Conservation (phyloP, 176 grass and related monocot species). For the Musa itinerans region DNA sequence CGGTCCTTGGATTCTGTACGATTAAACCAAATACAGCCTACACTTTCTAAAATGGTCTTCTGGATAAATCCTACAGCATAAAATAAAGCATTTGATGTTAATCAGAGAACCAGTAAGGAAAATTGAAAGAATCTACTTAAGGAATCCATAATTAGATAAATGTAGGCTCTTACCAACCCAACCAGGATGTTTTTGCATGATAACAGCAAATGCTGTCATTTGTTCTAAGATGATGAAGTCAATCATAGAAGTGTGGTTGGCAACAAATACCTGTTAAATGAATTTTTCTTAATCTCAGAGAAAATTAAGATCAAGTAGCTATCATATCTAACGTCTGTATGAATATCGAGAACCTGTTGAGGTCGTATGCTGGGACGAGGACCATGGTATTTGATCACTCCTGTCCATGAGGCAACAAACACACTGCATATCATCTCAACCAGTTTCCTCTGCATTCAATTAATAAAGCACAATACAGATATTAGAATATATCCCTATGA, state of each 20-base stretch:
- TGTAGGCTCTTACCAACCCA: conserved; percentile 68
- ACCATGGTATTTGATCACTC: conserved; percentile 91
- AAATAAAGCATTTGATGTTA: conserved; percentile 12
- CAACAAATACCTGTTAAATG: conserved; percentile 82
- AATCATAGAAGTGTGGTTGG: conserved; percentile 98
- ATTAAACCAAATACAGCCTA: conserved; percentile 98
- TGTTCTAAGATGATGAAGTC: conserved; percentile 99
- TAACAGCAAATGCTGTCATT: conserved; percentile 99
- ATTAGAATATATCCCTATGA: too few relatives aligned
- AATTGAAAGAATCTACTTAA: conserved; percentile 5
- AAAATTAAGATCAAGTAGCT: conserved; percentile 1
- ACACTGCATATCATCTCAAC: conserved; percentile 98
- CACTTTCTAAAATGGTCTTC: conserved; percentile 79
- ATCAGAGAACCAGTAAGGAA: conserved; percentile 3
- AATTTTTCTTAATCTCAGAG: background rate
- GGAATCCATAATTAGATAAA: background rate
- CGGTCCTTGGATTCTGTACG: conserved; percentile 89
- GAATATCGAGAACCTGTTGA: conserved; percentile 48
- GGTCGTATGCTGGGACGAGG: conserved; percentile 89
- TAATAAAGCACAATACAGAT: background rate
- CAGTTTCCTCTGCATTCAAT: conserved; percentile 27
- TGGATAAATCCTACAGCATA: conserved; percentile 80
- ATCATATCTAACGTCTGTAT: conserved; percentile 2
- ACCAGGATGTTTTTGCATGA: conserved; percentile 99
- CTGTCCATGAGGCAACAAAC: conserved; percentile 96